A percentile compares a stretch with the other conserved stretches of the same genome.
Evolutionary conservation across 257 asterid genomes (phyloP).

Genomic region (Salvia miltiorrhiza): DNA sequence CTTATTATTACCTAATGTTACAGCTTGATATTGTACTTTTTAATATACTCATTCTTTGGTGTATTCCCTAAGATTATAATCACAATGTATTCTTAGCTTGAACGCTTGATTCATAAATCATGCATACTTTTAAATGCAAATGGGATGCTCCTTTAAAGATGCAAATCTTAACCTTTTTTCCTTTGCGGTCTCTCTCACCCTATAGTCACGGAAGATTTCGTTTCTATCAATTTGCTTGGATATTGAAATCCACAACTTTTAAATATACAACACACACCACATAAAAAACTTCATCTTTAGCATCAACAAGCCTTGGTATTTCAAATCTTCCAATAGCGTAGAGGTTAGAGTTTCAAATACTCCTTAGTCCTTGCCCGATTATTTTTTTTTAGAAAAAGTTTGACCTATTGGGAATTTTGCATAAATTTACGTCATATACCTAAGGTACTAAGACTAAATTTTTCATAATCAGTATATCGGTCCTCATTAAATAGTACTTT

Average conservation of each 20-base stretch:
- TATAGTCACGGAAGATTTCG: conserved; percentile 32
- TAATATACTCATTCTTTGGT: not conserved
- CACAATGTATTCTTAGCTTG: not conserved
- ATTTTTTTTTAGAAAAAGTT: no score
- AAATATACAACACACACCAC: conserved; percentile 4
- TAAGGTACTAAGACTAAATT: not conserved
- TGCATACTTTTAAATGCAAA: not conserved
- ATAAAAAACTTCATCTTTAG: no score
- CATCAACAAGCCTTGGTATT: no score
- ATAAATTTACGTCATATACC: no score
- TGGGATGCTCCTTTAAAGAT: not conserved
- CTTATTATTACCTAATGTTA: not conserved
- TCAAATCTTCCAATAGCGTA: no score
- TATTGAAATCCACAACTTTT: conserved; percentile 18
- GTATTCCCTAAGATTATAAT: not conserved
- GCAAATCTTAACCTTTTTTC: conserved; percentile 12
- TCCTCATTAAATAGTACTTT: conserved; percentile 17
- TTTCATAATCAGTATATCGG: not conserved
- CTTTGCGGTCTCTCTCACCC: conserved; percentile 18
- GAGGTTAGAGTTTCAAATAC: no score
- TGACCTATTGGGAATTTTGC: no score
- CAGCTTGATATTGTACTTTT: no score
- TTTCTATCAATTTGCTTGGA: conserved; percentile 20
- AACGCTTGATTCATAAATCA: not conserved
- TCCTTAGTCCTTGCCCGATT: no score